Evolutionary conservation across 352 stramenopile species (phyloP).

Genomic region (Elongisporangium prolatum): DNA sequence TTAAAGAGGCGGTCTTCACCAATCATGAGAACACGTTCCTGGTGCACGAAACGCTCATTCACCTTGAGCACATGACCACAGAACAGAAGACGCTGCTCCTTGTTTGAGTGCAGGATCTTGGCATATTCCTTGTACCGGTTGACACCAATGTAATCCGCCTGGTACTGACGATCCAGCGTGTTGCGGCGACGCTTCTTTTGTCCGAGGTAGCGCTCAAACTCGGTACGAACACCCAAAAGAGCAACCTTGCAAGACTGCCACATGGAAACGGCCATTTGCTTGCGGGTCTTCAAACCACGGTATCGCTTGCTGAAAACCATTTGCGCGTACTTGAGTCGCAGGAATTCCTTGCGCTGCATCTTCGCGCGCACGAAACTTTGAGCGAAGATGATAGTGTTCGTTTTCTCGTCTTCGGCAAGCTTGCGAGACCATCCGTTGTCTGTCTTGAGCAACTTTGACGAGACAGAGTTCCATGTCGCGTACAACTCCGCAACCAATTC

Average conservation of each 20-base stretch:
- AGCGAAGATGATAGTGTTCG: conserved; percentile 67
- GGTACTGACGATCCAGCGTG: conserved; percentile 68
- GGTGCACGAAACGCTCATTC: conserved; percentile 81
- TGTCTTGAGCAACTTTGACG: conserved; percentile 40
- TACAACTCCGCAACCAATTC: conserved; percentile 50
- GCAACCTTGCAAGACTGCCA: conserved; percentile 70
- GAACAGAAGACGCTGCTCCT: conserved; percentile 66
- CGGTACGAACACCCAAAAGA: conserved; percentile 70
- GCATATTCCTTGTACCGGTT: conserved; percentile 65
- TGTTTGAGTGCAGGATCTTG: conserved; percentile 55
- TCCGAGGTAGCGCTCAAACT: conserved; percentile 80
- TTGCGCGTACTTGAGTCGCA: conserved; percentile 54
- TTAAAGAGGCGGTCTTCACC: conserved; percentile 77
- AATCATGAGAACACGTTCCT: conserved; percentile 72
- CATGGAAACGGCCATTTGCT: conserved; percentile 59
- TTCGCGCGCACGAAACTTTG: conserved; percentile 68
- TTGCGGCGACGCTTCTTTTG: conserved; percentile 85
- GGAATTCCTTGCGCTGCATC: conserved; percentile 42
- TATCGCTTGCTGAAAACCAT: conserved; percentile 77
- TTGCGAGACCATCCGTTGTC: conserved; percentile 40
- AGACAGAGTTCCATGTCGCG: conserved; percentile 49
- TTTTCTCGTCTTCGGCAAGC: conserved; percentile 51
- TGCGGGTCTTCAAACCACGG: conserved; percentile 68
- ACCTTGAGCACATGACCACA: conserved; percentile 69
- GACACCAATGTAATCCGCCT: conserved; percentile 75